A percentile compares a stretch with the other conserved stretches of the same genome.
These are phyloP conservation scores for Ceratocystis papillata DNA, from an alignment of 2,329 filamentous ascomycete genomes.

Conservation along the genomic window DNA sequence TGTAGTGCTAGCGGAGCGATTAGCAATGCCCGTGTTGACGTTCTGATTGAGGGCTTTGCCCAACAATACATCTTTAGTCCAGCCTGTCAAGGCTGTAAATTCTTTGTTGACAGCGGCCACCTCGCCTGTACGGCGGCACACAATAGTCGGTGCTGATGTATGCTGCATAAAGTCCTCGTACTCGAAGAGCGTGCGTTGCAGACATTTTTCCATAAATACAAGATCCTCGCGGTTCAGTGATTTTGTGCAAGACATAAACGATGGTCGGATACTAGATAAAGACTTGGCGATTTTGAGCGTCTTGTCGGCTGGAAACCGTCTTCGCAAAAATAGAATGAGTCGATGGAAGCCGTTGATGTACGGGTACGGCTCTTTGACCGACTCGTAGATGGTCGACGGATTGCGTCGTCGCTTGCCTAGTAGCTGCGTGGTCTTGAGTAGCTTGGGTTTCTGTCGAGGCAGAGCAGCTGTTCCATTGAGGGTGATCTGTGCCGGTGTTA, in stretches of 20 bases:
- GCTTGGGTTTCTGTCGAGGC: slow-evolving; percentile 37
- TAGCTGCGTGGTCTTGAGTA: slow-evolving; percentile 30
- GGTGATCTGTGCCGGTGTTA: slow-evolving; percentile 24
- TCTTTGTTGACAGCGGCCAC: slow-evolving; percentile 94
- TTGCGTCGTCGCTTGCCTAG: slow-evolving; percentile 55
- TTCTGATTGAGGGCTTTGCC: slow-evolving; percentile 83
- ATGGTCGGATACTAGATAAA: slow-evolving; percentile 78
- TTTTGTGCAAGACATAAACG: slow-evolving; percentile 82
- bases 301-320: slow-evolving; percentile 66
- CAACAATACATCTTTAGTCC: slow-evolving; percentile 79
- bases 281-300: slow-evolving; percentile 76
- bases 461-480: slow-evolving; percentile 28
- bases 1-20: slow-evolving; percentile 42
- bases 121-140: slow-evolving; percentile 84
- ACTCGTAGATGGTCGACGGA: slow-evolving; percentile 76
- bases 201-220: slow-evolving; percentile 95
- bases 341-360: slow-evolving; percentile 87
- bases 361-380: slow-evolving; percentile 80
- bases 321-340: slow-evolving; percentile 67
- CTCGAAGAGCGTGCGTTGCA: slow-evolving; percentile 84
- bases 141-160: slow-evolving; percentile 79
- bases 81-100: slow-evolving; percentile 89
- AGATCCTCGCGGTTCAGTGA: slow-evolving; percentile 81
- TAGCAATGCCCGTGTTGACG: slow-evolving; percentile 57
- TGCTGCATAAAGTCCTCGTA: slow-evolving; percentile 88